These are phyloP conservation scores for Murraya paniculata DNA, from an alignment of 345 rosid species.

Conservation along the genomic window DNA sequence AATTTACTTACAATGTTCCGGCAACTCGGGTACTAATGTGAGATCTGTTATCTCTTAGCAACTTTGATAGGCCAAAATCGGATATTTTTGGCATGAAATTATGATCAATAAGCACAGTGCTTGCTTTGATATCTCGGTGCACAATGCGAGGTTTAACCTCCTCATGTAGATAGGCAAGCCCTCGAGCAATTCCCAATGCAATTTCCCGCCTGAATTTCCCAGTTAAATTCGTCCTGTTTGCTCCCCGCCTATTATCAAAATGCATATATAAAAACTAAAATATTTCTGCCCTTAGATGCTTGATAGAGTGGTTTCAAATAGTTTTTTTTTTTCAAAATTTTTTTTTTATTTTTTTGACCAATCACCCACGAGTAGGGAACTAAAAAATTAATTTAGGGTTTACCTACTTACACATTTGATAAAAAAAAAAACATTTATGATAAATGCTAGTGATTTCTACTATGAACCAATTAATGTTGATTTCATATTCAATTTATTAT, in stretches of 20 bases:
- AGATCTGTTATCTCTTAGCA: constrained; percentile 34
- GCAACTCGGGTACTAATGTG: constrained; percentile 64
- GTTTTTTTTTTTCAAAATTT: no score
- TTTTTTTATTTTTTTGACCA: no score
- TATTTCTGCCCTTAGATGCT: not conserved
- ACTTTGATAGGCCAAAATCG: constrained; percentile 62
- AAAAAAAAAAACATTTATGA: no score
- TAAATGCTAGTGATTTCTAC: no score
- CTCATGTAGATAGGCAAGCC: constrained; percentile 55
- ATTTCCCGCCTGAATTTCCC: constrained; percentile 46
- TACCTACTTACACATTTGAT: no score
- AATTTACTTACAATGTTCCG: constrained; percentile 47
- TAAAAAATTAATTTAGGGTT: no score
- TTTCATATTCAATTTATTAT: not conserved
- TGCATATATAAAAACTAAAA: constrained; percentile 3
- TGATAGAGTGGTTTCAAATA: no score
- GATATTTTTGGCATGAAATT: constrained; percentile 52
- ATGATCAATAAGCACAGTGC: constrained; percentile 53
- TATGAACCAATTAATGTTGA: not conserved
- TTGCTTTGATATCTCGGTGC: constrained; percentile 63
- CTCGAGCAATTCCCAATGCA: constrained; percentile 51
- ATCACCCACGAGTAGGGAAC: no score
- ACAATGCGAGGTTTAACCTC: constrained; percentile 46
- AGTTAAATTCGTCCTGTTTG: constrained; percentile 39
- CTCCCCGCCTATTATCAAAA: constrained; percentile 39